Percentiles rank a stretch among this genome's conserved stretches.
phyloP scores from a whole-genome alignment of 2,329 filamentous ascomycete species.

The Scolecobasidium constrictum region DNA sequence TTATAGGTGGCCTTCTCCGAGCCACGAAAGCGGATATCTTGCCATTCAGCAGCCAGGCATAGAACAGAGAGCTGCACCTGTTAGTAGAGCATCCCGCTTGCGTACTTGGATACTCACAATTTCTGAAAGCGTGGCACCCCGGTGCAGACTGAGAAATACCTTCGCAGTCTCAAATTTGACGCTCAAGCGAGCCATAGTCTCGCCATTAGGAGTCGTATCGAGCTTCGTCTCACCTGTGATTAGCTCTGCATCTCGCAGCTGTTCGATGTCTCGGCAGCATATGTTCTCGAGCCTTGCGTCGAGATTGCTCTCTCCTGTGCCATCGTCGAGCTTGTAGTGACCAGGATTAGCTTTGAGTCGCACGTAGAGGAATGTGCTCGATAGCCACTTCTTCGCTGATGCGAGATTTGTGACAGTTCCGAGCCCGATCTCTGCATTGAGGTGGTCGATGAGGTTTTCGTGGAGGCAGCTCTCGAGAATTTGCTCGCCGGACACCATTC shows the following conservation, averaged over 20 bases:
- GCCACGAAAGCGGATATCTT: constrained; percentile 57
- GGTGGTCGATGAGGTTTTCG: constrained; percentile 66
- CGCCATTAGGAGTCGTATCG: constrained; percentile 58
- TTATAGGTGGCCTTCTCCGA: constrained; percentile 61
- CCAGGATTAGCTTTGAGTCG: constrained; percentile 59
- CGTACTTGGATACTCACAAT: constrained; percentile 47
- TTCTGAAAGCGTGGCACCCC: constrained; percentile 50
- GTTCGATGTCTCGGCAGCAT: constrained; percentile 55
- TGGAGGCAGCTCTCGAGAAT: constrained; percentile 70
- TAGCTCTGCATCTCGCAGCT: constrained; percentile 51
- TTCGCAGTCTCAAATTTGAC: constrained; percentile 73
- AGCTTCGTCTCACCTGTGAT: constrained; percentile 39
- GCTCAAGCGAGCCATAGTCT: constrained; percentile 77
- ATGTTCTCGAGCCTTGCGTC: constrained; percentile 59
- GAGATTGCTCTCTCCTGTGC: constrained; percentile 32
- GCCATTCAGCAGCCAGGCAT: constrained; percentile 61
- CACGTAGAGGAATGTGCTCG: constrained; percentile 67
- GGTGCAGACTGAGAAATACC: constrained; percentile 50
- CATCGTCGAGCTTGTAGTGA: constrained; percentile 56
- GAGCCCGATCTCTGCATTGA: constrained; percentile 75
- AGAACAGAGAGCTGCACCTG: constrained; percentile 51
- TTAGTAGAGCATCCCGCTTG: background rate
- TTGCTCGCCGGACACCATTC: constrained; percentile 62
- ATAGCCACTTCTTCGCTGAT: constrained; percentile 63
- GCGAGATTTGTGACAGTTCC: constrained; percentile 56